Base-by-base conservation (phyloP, 2,329 filamentous ascomycete genomes). In the Apiospora pterosperma region DNA sequence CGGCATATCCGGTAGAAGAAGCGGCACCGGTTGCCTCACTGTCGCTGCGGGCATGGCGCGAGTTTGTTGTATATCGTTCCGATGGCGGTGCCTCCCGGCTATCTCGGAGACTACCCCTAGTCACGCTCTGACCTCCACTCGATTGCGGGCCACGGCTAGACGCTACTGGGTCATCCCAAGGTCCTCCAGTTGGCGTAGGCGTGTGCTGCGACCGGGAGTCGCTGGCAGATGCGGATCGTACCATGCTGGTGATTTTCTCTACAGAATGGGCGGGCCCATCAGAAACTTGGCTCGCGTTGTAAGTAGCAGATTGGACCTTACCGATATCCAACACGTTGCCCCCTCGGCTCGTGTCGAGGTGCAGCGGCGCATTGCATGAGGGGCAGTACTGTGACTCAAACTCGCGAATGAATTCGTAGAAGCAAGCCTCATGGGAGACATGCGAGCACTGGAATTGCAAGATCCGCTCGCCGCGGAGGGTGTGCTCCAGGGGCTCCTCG, bases 361-460 rank as follows among this genome's bases (percentile, higher is more conserved):
- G 93, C 62, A 99, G 81, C 23, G 96, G 93, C 68, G 94, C 92
- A 81, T 97, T 91, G 79, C 96, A 99, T 69, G 92, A 91, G 34
- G 96, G 96, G 79, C 96, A 99, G 74, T 93, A 94, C 73, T 98
- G 93, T 62, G 92, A 92, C 70, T 98, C 94, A 65, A 95, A 92
- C 74, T 97, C 95, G 73, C 92, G 92, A 72, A 99, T 97, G 76
- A 96, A 97, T 78, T 99, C 96, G 80, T 98, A 98, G 76, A 99
- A 98, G 79, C 96, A 99, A 39, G 95, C 96, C 78, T 98, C 96
- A 76, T 99, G 96, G 12, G 95, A 93, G 66, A 99, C 95, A 78
- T 99, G 96, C n/a, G 90, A 88, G 79, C 96, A 99, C 6, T 94
- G 96, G 73, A 99, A 96, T 76, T 98, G 96, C 63, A 99, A 83